A percentile compares a stretch with the other conserved stretches of the same genome.
phyloP scores from a whole-genome alignment of 805 yeast species.

The Pichia manshurica region DNA sequence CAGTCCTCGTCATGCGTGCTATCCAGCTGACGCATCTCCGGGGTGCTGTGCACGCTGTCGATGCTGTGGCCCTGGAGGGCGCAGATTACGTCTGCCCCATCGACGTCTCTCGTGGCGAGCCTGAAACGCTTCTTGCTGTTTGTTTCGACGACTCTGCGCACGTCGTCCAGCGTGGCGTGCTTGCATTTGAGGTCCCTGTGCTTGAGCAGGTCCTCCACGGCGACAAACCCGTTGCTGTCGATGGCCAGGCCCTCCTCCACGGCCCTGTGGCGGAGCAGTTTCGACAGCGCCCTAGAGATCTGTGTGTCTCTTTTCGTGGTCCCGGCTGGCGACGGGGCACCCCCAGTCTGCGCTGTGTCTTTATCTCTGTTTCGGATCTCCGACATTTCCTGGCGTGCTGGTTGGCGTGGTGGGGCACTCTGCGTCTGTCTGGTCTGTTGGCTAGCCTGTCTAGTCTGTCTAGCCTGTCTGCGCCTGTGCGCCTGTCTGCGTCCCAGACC shows the following conservation, averaged over 20 bases:
- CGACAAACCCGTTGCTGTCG: constrained; percentile 61
- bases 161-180: constrained; percentile 49
- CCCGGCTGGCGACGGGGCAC: no score
- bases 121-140: constrained; percentile 72
- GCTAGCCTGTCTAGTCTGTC: no score
- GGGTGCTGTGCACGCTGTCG: constrained; percentile 32
- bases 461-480: no score
- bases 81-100: constrained; percentile 42
- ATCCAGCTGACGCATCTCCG: constrained; percentile 24
- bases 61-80: constrained; percentile 94
- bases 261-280: constrained; percentile 85
- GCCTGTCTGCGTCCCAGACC: no score
- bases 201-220: constrained; percentile 44
- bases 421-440: no score
- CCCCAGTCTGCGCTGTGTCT: no score
- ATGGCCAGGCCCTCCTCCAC: constrained; percentile 57
- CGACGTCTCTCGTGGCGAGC: constrained; percentile 3
- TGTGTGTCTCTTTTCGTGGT: constrained; percentile 7
- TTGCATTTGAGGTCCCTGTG: constrained; percentile 55
- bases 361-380: constrained; percentile 1
- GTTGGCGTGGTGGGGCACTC: no score
- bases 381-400: no score
- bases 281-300: constrained; percentile 71
- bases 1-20: constrained; percentile 30
- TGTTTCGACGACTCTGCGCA: constrained; percentile 51